Base-by-base conservation (phyloP, 345 rosid genomes). In the Clarkia xantiana region DNA sequence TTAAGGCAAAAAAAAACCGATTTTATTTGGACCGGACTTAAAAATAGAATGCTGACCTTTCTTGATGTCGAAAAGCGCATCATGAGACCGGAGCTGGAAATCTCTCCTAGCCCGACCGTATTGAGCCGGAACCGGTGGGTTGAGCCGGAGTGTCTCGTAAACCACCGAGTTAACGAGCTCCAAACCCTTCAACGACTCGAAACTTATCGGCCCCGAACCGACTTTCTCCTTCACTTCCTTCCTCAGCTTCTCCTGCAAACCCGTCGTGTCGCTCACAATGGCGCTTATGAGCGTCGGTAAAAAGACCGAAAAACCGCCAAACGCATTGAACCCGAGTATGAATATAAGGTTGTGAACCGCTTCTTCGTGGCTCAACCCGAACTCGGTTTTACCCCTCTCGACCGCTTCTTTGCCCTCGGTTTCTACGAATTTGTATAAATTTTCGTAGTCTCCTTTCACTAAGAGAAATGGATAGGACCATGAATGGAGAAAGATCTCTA, bases 21-120 rank as follows among this genome's bases (percentile, higher is more conserved):
- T n/a, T n/a, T n/a, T n/a, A n/a, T n/a, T n/a, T n/a, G n/a, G n/a
- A n/a, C n/a, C n/a, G n/a, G n/a, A n/a, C n/a, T n/a, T n/a, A n/a
- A n/a, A 10, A 0, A 15, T 0, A 3, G 79, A 62, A 59, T 69
- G 47, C 73, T 84, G 81, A 1, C 94, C 97, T 69, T 80, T 75
- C 60, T 78, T 74, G 9, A 85, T 63, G 11, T 89, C 67, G 6
- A 39, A 89, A 23, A 18, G 68, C 14, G 94, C 67, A 48, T 82
- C 94, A 51, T 89, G 80, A 0, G 94, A 80, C 47, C 55, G 67
- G 20, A 89, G 73, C 51, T 34, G 59, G 40, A 89, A 84, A 55
- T 89, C 90, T 63, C 75, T 67, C 73, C 94, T 80, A 6, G 97
- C 97, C 52, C 95, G 67, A 1, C 70, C 95, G 55, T 10, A 89